Evolutionary conservation across 1,284 basidiomycete genomes (phyloP).

Genomic region (Trichosporon coremiiforme): DNA sequence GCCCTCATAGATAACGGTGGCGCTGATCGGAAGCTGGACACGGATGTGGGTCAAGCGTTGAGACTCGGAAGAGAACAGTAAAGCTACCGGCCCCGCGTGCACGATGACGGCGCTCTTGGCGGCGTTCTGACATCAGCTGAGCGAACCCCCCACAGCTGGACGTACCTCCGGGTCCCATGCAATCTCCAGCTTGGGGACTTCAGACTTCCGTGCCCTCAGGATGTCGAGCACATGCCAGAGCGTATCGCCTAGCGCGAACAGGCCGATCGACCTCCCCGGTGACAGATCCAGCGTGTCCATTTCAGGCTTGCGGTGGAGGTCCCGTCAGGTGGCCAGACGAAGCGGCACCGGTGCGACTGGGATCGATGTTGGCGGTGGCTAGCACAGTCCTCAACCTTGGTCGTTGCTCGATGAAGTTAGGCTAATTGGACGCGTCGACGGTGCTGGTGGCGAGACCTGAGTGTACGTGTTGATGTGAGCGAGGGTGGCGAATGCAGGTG

Average conservation of each 20-base stretch:
- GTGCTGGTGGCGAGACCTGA: neutral
- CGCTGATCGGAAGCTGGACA: constrained; percentile 55
- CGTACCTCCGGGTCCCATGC: constrained; percentile 74
- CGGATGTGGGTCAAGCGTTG: constrained; percentile 74
- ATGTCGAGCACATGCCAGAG: constrained; percentile 77
- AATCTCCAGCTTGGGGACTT: constrained; percentile 77
- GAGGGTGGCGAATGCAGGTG: neutral
- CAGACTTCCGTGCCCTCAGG: constrained; percentile 57
- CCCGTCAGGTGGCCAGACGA: neutral
- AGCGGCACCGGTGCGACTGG: neutral
- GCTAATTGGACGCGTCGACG: neutral
- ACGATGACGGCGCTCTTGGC: constrained; percentile 70
- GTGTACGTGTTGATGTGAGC: neutral
- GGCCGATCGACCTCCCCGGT: constrained; percentile 74
- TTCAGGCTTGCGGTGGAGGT: neutral
- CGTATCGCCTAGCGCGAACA: constrained; percentile 76
- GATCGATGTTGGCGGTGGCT: neutral
- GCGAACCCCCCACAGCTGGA: neutral
- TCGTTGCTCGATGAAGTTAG: neutral
- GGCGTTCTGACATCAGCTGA: constrained; percentile 51
- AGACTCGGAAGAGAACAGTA: constrained; percentile 68
- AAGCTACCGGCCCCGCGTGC: constrained; percentile 72
- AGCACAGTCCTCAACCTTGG: neutral
- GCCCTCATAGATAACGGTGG: constrained; percentile 69
- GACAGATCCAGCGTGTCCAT: constrained; percentile 67